Conservation (phyloP, 129 eudicot species). For the Flaveria bidentis region DNA sequence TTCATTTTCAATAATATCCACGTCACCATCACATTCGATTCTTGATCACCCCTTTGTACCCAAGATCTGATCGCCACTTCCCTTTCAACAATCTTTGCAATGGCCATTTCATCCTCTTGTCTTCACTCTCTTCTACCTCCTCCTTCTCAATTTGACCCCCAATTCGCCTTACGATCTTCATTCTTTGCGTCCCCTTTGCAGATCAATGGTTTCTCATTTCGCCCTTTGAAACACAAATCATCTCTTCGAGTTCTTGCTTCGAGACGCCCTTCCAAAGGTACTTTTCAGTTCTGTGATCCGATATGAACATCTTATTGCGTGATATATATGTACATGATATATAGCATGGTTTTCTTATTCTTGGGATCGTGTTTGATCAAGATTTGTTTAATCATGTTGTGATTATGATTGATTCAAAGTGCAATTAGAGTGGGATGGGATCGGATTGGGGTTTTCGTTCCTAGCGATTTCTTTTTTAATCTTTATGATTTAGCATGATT, state of each 20-base stretch:
- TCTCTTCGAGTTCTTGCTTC: slow-evolving; percentile 26
- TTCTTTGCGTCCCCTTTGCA: slow-evolving; percentile 16
- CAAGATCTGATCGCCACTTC: background rate
- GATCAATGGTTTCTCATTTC: slow-evolving; percentile 9
- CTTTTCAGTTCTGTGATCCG: background rate
- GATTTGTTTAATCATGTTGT: background rate
- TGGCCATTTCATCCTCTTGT: slow-evolving; percentile 29
- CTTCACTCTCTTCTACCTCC: slow-evolving; percentile 4
- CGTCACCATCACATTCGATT: slow-evolving; percentile 25
- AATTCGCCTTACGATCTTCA: slow-evolving; percentile 16
- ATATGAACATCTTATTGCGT: background rate
- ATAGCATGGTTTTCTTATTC: background rate
- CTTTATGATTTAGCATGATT: no score
- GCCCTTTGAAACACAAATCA: slow-evolving; percentile 9
- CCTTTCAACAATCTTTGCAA: background rate
- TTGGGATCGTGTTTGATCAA: background rate
- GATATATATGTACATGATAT: background rate
- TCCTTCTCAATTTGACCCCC: background rate
- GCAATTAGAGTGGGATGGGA: slow-evolving; percentile 16
- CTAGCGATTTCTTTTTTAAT: no score
- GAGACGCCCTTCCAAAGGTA: slow-evolving; percentile 40
- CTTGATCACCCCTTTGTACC: background rate
- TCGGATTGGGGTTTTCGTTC: background rate
- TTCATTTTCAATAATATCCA: slow-evolving; percentile 13
- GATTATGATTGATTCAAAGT: background rate